Base-by-base conservation (phyloP, 495 filamentous ascomycete genomes). In the Cercophora scortea region DNA sequence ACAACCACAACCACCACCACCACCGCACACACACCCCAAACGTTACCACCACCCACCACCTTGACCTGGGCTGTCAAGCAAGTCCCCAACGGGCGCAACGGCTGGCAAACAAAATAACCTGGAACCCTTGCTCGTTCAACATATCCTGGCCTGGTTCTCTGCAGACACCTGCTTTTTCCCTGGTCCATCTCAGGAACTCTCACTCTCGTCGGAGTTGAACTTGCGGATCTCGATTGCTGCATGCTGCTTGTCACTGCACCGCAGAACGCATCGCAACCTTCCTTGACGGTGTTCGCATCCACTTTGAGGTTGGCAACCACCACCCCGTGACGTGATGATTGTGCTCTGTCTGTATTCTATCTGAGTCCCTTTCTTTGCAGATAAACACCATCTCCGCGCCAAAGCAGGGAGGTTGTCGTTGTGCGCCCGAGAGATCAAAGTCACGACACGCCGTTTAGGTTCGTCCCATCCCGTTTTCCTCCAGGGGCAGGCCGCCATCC, bases 61-160 rank as follows among this genome's bases (percentile, higher is more conserved):
- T n/a, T n/a, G n/a, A n/a, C 38, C 38, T 40, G 11, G 10, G 11
- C 38, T 25, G 25, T 25, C 25, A 5, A 25, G 36, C 13, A 13
- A 19, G 39, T 49, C 45, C 50, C 39, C 49, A 51, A 58, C 46
- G 52, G 50, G 53, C 50, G 36, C 60, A 59, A 59, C 56, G 53
- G 60, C 57, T 52, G 54, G 56, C 53, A 57, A 47, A 52, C 53
- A 42, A 49, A 47, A 51, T 47, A 41, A 61, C n/a, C n/a, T n/a
- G n/a, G n/a, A n/a, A n/a, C 52, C 58, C 54, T 57, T 61, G 58
- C 46, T 34, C 39, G 54, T 49, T 38, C 8, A 54, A 39, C 42
- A 34, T 47, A 57, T 50, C 46, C 47, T 32, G 42, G 46, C 48
- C 44, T 46, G 42, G n/a, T 42, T 42, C n/a, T 57, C 47, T 41